These are phyloP conservation scores for Mercurialis annua DNA, from an alignment of 345 rosid genomes.

Conservation along the genomic window DNA sequence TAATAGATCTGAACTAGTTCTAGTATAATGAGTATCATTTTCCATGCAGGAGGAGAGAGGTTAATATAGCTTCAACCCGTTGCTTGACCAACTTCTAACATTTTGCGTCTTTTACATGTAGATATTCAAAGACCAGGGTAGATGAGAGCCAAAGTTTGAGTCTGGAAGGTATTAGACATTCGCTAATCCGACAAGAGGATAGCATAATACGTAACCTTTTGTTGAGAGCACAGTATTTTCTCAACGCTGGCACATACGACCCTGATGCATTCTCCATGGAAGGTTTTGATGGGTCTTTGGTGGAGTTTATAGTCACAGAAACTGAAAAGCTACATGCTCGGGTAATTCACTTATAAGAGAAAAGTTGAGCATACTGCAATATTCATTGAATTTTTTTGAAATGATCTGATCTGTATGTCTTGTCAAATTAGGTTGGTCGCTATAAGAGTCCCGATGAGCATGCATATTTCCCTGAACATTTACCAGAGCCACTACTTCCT, in stretches of 20 bases:
- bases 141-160: slow-evolving; percentile 68
- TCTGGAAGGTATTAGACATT: slow-evolving; percentile 59
- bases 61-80: not conserved
- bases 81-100: not conserved
- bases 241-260: slow-evolving; percentile 69
- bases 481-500: slow-evolving; percentile 61
- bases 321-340: slow-evolving; percentile 77
- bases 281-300: slow-evolving; percentile 72
- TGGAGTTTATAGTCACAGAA: slow-evolving; percentile 68
- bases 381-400: not conserved
- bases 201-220: slow-evolving; percentile 64
- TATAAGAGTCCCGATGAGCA: slow-evolving; percentile 78
- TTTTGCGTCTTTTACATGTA: slow-evolving; percentile 21
- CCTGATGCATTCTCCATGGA: slow-evolving; percentile 58
- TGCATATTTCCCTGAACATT: slow-evolving; percentile 58
- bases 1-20: too few relatives aligned
- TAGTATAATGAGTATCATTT: too few relatives aligned
- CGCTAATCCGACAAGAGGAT: slow-evolving; percentile 79
- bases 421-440: slow-evolving; percentile 52
- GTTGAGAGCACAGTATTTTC: slow-evolving; percentile 69
- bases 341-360: slow-evolving; percentile 30
- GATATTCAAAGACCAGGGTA: slow-evolving; percentile 48
- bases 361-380: not conserved
- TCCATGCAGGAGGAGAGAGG: not conserved
- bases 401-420: not conserved